Evolutionary conservation across 2,329 filamentous ascomycete genomes (phyloP), one percentile per base, ranked within the genome.

Genomic region (Cladosporium sp.): DNA sequence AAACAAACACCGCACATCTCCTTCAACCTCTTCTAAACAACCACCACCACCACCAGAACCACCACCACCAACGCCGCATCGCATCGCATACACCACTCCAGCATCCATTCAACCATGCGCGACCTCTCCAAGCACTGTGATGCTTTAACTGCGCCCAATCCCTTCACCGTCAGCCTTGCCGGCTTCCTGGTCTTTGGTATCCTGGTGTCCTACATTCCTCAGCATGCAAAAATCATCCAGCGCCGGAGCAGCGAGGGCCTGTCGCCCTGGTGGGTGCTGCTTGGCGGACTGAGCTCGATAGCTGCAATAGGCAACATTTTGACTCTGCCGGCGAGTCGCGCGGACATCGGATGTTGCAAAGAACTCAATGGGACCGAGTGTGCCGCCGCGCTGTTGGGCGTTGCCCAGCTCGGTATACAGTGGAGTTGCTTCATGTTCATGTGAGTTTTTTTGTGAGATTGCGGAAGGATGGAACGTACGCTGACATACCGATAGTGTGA

Each of bases 341-440:
- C 88, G 65, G 93, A 97, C 76, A 89, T 97, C 67, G 86, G 85
- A 63, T 99, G 95, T 79, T 99, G 95, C 79, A 89, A 85, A 72
- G 87, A 92, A 72, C 86, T 98, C 51, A 91, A 88, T 64, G 86
- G 87, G 2, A 89, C 94, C 69, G 90, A 96, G 67, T 99, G 95
- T 76, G 86, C 90, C 48, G 91, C 93, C 21, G 93, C 92, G 0
- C 79, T 98, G 66, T 81, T 99, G 53, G 95, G 95, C 0, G 92
- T 99, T 64, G 88, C 90, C 10, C 95, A 99, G 80, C 89, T 99
- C 65, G 94, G 91, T 36, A 87, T 91, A 68, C 95, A 98, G 79
- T 97, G 93, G 91, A 82, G 89, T 8, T 97, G 93, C 79, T 97
- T 98, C 78, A 89, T 89, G 72, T 84, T 93, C 70, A 97, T 98